phyloP scores from a whole-genome alignment of 2,329 filamentous ascomycete species.

The Fusarium luffae region DNA sequence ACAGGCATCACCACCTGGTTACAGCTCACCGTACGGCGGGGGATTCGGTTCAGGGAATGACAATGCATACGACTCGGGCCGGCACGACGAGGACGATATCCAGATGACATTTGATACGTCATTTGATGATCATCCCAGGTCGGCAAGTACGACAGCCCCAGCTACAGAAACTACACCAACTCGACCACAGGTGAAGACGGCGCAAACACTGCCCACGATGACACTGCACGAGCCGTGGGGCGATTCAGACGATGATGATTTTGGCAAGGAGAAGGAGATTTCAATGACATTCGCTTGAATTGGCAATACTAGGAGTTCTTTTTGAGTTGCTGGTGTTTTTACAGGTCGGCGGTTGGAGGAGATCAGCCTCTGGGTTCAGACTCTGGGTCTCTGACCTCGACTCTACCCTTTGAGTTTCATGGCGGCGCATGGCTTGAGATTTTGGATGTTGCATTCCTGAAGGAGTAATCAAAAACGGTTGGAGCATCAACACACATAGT shows the following conservation, averaged over 20 bases:
- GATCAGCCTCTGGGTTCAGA: neutral
- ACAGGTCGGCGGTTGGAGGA: slow-evolving; percentile 7
- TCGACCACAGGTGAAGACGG: slow-evolving; percentile 49
- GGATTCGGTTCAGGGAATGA: slow-evolving; percentile 29
- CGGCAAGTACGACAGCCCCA: slow-evolving; percentile 36
- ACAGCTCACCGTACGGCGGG: slow-evolving; percentile 38
- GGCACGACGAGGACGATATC: slow-evolving; percentile 61
- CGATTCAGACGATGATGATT: slow-evolving; percentile 73
- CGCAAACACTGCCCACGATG: slow-evolving; percentile 63
- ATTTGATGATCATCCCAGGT: slow-evolving; percentile 56
- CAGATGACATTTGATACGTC: slow-evolving; percentile 79
- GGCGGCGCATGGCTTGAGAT: slow-evolving; percentile 13
- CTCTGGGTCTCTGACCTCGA: neutral
- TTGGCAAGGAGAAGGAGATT: slow-evolving; percentile 79
- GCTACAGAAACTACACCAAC: slow-evolving; percentile 47
- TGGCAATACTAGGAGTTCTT: slow-evolving; percentile 8
- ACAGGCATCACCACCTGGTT: slow-evolving; percentile 27
- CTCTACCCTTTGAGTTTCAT: slow-evolving; percentile 8
- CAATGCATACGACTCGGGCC: slow-evolving; percentile 43
- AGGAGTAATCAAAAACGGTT: slow-evolving; percentile 22
- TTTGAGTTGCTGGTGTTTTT: slow-evolving; percentile 33
- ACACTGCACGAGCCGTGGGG: slow-evolving; percentile 74
- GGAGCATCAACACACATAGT: slow-evolving; percentile 27
- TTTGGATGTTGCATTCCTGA: slow-evolving; percentile 34
- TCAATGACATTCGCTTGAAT: slow-evolving; percentile 80